These are phyloP conservation scores for Monosporascus sp. DNA, from an alignment of 2,329 filamentous ascomycete species.

Conservation along the genomic window DNA sequence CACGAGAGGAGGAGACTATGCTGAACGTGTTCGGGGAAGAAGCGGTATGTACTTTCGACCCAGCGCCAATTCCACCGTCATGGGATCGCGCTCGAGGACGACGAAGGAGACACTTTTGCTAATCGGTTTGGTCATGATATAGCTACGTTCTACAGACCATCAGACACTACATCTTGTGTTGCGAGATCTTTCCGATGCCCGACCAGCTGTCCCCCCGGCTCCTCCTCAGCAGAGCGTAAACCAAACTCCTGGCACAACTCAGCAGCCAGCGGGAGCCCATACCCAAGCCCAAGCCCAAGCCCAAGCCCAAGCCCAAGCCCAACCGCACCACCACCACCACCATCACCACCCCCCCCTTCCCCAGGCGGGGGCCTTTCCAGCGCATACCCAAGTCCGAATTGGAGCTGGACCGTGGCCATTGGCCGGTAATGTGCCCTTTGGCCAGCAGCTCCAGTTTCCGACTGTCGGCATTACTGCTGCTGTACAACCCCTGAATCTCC, in stretches of 20 bases:
- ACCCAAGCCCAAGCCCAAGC: constrained; percentile 7
- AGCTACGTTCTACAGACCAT: constrained; percentile 23
- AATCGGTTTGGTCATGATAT: constrained; percentile 5
- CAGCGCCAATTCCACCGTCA: background rate
- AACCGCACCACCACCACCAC: constrained; percentile 1
- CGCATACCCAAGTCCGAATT: constrained; percentile 9
- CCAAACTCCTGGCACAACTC: constrained; percentile 8
- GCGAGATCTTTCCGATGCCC: constrained; percentile 23
- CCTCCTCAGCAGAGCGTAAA: constrained; percentile 5
- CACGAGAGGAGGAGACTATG: constrained; percentile 50
- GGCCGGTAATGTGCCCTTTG: background rate
- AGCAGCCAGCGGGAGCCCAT: constrained; percentile 11
- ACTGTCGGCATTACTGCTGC: background rate
- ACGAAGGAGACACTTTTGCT: constrained; percentile 2
- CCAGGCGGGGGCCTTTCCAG: constrained; percentile 2
- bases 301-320: constrained; percentile 6
- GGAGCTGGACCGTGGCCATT: constrained; percentile 4
- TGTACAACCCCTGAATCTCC: constrained; percentile 2
- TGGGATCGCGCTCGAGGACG: background rate
- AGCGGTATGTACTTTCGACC: constrained; percentile 33
- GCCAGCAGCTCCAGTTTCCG: background rate
- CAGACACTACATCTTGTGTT: constrained; percentile 29
- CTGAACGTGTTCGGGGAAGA: constrained; percentile 51
- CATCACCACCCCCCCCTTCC: constrained; percentile 6
- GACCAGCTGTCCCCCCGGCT: constrained; percentile 8